Conservation (phyloP, 805 yeast genomes). For the Candida broadrunensis region DNA sequence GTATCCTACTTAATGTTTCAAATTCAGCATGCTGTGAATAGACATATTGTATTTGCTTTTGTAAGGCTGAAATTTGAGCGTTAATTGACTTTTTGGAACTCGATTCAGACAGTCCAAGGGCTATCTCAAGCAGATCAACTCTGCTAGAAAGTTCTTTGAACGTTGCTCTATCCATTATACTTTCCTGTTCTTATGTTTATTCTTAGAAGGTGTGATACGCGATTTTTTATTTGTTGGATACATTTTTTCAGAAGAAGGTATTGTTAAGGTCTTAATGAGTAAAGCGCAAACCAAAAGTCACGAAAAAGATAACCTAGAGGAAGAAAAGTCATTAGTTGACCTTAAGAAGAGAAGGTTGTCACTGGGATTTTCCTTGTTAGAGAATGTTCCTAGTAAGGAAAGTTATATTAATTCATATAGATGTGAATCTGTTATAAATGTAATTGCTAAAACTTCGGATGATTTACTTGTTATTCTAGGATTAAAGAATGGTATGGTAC, state of each 20-base stretch:
- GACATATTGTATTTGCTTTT: slow-evolving; percentile 9
- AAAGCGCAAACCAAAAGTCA: too few species aligned
- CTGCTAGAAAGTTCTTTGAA: neutral
- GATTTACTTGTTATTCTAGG: slow-evolving; percentile 15
- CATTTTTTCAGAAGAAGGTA: too few species aligned
- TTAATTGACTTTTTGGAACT: neutral
- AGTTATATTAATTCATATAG: slow-evolving; percentile 10
- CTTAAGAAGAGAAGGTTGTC: too few species aligned
- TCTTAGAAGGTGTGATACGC: too few species aligned
- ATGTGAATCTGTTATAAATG: slow-evolving; percentile 11
- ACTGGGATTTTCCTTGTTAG: too few species aligned
- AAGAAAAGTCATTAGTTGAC: too few species aligned
- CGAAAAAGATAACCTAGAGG: too few species aligned
- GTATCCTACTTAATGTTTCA: slow-evolving; percentile 13
- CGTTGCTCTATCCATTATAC: neutral
- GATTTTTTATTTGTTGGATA: too few species aligned
- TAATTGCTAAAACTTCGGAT: slow-evolving; percentile 9
- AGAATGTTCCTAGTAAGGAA: too few species aligned
- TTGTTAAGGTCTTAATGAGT: too few species aligned
- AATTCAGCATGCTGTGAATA: slow-evolving; percentile 16
- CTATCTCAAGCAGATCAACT: neutral
- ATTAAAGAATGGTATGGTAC: slow-evolving; percentile 15
- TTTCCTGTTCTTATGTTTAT: too few species aligned
- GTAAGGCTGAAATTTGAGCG: slow-evolving; percentile 12
- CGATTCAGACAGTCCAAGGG: neutral